phyloP scores from a whole-genome alignment of 768 basidiomycete genomes.

The Cantharellus cinnabarinus region DNA sequence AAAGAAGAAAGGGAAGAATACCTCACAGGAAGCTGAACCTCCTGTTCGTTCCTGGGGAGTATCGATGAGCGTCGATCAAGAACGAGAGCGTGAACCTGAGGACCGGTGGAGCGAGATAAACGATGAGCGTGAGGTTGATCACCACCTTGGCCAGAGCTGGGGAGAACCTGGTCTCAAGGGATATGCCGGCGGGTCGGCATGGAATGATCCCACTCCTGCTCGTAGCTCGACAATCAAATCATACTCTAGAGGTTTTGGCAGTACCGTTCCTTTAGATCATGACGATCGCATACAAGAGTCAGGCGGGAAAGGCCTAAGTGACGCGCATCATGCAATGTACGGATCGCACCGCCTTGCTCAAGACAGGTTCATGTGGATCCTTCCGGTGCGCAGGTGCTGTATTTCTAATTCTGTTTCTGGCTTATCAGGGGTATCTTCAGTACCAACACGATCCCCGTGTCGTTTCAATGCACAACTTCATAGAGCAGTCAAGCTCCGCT shows the following conservation, averaged over 20 bases:
- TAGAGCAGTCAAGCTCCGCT: neutral
- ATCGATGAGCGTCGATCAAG: neutral
- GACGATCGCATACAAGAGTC: constrained; percentile 2
- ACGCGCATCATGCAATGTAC: constrained; percentile 5
- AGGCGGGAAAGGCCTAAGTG: constrained; percentile 1
- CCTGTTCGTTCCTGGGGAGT: no score
- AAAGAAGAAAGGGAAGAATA: neutral
- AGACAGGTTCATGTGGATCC: constrained; percentile 7
- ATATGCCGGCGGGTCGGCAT: neutral
- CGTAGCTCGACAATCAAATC: neutral
- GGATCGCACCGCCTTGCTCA: constrained; percentile 4
- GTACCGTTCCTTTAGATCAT: neutral
- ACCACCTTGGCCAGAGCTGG: neutral
- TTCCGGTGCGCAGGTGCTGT: neutral
- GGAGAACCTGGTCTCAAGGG: neutral
- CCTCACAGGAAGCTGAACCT: neutral
- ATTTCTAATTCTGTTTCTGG: neutral
- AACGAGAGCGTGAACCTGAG: neutral
- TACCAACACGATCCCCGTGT: constrained; percentile 5
- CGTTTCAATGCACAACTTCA: constrained; percentile 1
- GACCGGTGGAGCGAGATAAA: neutral
- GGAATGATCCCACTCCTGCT: neutral
- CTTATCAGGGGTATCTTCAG: neutral
- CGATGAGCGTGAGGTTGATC: neutral
- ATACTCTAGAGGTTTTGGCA: neutral